Base-by-base conservation (phyloP, 148 eudicot species). In the Selenicereus undatus region DNA sequence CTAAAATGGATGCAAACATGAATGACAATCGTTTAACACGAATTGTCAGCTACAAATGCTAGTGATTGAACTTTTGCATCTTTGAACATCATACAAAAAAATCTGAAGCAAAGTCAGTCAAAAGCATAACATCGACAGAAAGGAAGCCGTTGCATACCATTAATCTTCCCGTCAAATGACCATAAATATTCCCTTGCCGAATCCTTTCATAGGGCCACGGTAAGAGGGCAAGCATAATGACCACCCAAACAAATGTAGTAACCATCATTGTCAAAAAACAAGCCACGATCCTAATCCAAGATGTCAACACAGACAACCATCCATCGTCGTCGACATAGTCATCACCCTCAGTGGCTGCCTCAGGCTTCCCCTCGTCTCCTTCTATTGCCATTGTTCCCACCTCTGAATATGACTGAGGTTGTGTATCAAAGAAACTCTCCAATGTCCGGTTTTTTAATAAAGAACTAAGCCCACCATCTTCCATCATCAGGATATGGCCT, bases 201-300 rank as follows among this genome's bases (percentile, higher is more conserved):
- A 84, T 77, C 75, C 88, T 83, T 81, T 82, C 81, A 71, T 81
- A 84, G 1, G 88, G 86, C 88, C 88, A 86, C 5, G 86, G 88
- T 30, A 86, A 79, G 18, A 86, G 74, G 70, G 82, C 39, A 58
- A 86, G 66, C 88, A 86, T 81, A 73, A 86, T 81, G 30, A 83
- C 9, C 7, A 82, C 77, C 84, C 86, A 86, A 62, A 81, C 29
- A 27, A 86, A 81, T 26, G 88, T 83, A 10, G 84, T 86, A 62
- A 84, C 45, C 88, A 83, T 81, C 83, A 86, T 83, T 60, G 74
- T 75, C 75, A 83, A 32, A 60, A 83, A 83, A 76, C 88, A 86
- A 18, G 73, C 66, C 22, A 86, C 71, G 73, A 86, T 81, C 71
- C 84, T 81, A 45, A 86, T 29, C 80, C 82, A 83, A 48, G 82